Evolutionary conservation across 2,329 filamentous ascomycete species (phyloP), one percentile per base, ranked within the genome.

Genomic region (Neocatenulostroma microsporum): DNA sequence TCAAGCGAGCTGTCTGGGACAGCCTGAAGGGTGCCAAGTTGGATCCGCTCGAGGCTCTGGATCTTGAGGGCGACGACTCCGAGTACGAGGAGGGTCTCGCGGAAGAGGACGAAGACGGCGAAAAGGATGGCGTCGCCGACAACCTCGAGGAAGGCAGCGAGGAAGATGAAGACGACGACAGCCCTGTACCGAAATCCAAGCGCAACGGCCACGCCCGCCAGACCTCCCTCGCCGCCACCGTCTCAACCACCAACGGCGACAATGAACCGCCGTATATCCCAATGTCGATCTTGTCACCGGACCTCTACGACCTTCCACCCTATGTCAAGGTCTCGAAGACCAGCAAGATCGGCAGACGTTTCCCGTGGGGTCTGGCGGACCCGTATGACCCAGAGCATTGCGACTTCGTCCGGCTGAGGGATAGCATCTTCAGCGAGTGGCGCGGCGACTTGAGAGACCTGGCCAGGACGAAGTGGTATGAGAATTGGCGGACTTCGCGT

Each of bases 291-390:
- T 82, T 98, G 58, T 94, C 86, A 44, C 91, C 91, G 0, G 91
- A 98, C 60, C 75, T 84, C 27, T 94, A 96, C 63, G 84, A 93
- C 53, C 45, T 57, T 10, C 55, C 55, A 20, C 52, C 53, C 6
- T 94, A 85, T 31, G 83, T 94, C 59, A 82, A 95, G 58, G 91
- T 53, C 8, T 44, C 41, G 26, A 42, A 45, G 19, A 80, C 81
- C 7, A 76, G 73, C 21, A 70, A 84, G 12, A 67, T 94, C 42
- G 91, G 91, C 30, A 83, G 91, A 42, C 80, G 82, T 47, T 98
- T 96, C 60, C 84, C 91, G 0, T 98, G 91, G 91, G 91, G 91
- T 5, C 93, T 95, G 51, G 91, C 91, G 4, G 86, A 96, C 56
- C 91, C 91, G 1, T 88, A 91, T 67, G 81, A 96, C 54, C 72